Conservation (phyloP, 345 rosid species). For the Hirschfeldia incana region DNA sequence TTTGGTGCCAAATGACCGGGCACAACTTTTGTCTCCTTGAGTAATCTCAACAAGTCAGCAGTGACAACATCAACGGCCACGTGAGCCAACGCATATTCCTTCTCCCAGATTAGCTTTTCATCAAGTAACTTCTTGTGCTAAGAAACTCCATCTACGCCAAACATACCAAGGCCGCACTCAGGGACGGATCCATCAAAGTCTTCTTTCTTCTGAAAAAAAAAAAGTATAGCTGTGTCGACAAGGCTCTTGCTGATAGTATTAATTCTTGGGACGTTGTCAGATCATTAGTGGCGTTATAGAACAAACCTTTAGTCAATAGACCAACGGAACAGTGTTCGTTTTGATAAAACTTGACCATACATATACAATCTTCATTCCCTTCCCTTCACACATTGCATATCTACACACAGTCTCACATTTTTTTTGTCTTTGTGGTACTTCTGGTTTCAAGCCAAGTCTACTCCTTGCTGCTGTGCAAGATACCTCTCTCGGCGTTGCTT, state of each 20-base stretch:
- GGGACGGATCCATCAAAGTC: no score
- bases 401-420: background rate
- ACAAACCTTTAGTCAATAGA: constrained; percentile 40
- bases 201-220: no score
- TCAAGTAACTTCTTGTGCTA: no score
- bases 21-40: no score
- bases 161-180: no score
- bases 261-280: constrained; percentile 56
- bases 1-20: no score
- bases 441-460: constrained; percentile 53
- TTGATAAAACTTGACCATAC: background rate
- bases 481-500: constrained; percentile 94
- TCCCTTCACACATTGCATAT: background rate
- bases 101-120: no score
- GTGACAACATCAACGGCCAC: no score
- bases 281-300: constrained; percentile 63
- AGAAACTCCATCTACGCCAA: no score
- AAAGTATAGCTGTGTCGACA: background rate
- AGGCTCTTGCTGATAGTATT: constrained; percentile 60
- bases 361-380: background rate
- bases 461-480: constrained; percentile 81
- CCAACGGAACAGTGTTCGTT: background rate
- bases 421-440: constrained; percentile 4
- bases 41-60: no score
- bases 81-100: no score